These are phyloP conservation scores for Ganoderma sp. DNA, from an alignment of 1,284 basidiomycete genomes.

Conservation along the genomic window DNA sequence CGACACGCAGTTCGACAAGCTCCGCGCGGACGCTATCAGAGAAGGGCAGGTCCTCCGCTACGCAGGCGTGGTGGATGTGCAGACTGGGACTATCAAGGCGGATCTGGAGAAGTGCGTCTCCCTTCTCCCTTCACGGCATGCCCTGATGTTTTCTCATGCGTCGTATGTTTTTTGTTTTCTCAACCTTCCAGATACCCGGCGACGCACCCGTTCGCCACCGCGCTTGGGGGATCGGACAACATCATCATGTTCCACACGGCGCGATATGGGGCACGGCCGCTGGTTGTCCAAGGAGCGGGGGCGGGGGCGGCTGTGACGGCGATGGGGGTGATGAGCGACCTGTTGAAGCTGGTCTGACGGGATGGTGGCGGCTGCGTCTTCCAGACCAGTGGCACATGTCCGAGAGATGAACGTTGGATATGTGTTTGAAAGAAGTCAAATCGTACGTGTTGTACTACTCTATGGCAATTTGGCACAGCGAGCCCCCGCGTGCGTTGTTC, in stretches of 20 bases:
- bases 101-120: conserved; percentile 79
- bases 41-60: conserved; percentile 89
- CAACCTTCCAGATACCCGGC: conserved; percentile 71
- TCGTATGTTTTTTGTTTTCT: background rate
- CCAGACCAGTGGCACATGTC: background rate
- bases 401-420: background rate
- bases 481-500: background rate
- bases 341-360: conserved; percentile 61
- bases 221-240: conserved; percentile 95
- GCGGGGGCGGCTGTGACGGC: conserved; percentile 98
- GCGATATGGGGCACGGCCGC: conserved; percentile 81
- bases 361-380: conserved; percentile 1
- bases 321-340: conserved; percentile 93
- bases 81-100: conserved; percentile 78
- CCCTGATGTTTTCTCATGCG: conserved; percentile 3
- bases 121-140: no score
- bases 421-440: conserved; percentile 5
- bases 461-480: background rate
- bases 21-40: conserved; percentile 78
- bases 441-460: conserved; percentile 1
- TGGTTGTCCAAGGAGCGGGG: conserved; percentile 95
- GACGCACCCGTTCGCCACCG: conserved; percentile 93
- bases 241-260: conserved; percentile 97
- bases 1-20: conserved; percentile 79
- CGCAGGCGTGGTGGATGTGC: conserved; percentile 93